These are phyloP conservation scores for Xylaria nigripes DNA, from an alignment of 495 filamentous ascomycete species.

Conservation along the genomic window DNA sequence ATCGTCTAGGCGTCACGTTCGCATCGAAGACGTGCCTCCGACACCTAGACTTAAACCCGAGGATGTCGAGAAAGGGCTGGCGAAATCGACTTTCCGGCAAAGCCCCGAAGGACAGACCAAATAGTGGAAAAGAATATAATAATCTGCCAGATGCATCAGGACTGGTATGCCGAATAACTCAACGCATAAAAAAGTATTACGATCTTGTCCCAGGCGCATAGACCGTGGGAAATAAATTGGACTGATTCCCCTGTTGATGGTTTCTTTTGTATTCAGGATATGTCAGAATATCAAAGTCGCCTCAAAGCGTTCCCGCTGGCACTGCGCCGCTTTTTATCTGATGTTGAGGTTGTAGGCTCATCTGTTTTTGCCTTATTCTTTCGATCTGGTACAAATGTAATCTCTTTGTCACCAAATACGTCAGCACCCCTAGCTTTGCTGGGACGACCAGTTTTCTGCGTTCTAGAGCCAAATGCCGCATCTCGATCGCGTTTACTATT, in stretches of 20 bases:
- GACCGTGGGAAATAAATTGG: background rate
- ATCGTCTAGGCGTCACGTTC: conserved; percentile 28
- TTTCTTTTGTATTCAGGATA: background rate
- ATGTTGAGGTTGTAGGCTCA: conserved; percentile 25
- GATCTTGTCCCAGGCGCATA: conserved; percentile 1
- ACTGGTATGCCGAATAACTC: background rate
- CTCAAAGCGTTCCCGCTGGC: conserved; percentile 68
- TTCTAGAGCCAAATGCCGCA: conserved; percentile 65
- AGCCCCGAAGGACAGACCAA: conserved; percentile 21
- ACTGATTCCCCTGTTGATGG: background rate
- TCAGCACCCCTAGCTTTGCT: conserved; percentile 41
- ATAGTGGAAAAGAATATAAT: conserved; percentile 31
- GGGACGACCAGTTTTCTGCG: conserved; percentile 38
- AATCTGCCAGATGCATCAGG: conserved; percentile 18
- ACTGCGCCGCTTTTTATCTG: conserved; percentile 49
- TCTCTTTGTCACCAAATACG: conserved; percentile 72
- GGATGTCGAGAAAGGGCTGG: conserved; percentile 45
- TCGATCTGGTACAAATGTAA: conserved; percentile 71
- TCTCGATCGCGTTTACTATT: conserved; percentile 47
- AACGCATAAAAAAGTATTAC: background rate
- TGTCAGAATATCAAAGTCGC: conserved; percentile 40
- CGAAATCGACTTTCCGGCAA: conserved; percentile 19
- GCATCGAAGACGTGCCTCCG: conserved; percentile 43
- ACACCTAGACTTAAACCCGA: conserved; percentile 38
- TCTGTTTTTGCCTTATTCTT: conserved; percentile 38